These are phyloP conservation scores for Scheffersomyces stambukii DNA, from an alignment of 1,139 yeast genomes.

Conservation along the genomic window DNA sequence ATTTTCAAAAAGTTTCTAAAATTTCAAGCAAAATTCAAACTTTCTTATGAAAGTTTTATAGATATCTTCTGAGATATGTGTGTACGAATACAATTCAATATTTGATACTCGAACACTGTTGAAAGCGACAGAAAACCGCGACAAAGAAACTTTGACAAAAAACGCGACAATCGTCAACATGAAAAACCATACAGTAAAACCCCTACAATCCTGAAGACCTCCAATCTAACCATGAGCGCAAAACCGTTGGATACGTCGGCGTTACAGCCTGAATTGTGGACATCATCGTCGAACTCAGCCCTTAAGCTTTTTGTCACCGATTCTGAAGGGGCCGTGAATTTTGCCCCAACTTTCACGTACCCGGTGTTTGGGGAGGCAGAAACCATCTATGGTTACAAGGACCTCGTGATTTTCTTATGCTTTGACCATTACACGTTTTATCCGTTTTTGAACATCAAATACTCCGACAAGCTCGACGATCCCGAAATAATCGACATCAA, in stretches of 20 bases:
- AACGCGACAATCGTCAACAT: no score
- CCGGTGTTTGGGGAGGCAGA: constrained; percentile 93
- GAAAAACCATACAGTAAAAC: constrained; percentile 1
- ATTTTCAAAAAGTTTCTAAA: no score
- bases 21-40: no score
- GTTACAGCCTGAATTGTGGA: constrained; percentile 60
- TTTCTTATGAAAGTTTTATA: no score
- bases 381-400: constrained; percentile 79
- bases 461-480: constrained; percentile 46
- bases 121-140: no score
- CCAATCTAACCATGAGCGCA: not conserved
- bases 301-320: constrained; percentile 52
- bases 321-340: constrained; percentile 49
- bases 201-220: not conserved
- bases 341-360: constrained; percentile 78
- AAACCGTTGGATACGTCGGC: constrained; percentile 10
- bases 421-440: constrained; percentile 44
- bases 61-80: no score
- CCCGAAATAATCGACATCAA: constrained; percentile 51
- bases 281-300: constrained; percentile 62
- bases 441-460: constrained; percentile 55
- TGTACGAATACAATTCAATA: no score
- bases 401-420: constrained; percentile 48
- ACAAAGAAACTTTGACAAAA: no score
- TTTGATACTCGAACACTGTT: no score